Evolutionary conservation across 164 flowering plant genomes (phyloP), one percentile per base, ranked within the genome.

Genomic region (Vitis cinerea): DNA sequence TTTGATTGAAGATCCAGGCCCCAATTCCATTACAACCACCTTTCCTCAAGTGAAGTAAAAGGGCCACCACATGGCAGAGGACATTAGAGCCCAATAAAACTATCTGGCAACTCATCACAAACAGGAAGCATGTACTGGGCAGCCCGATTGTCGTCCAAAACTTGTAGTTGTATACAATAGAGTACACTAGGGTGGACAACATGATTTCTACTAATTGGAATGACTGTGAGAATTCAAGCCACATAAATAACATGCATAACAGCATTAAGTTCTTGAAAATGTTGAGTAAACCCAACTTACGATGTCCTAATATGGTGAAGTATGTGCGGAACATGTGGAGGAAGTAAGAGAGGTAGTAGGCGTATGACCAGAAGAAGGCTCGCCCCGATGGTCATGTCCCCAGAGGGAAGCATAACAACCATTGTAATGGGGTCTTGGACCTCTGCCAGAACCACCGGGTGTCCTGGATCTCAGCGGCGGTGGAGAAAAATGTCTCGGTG

Each of bases 301-400:
- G 81, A 19, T 82, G 86, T 0, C 82, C 76, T 13, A 88, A 72
- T 73, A 88, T 70, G 4, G 83, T 66, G 83, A 84, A 70, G 72
- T 85, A 64, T 11, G 93, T 80, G 0, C 91, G 81, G 50, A 78
- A 13, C 68, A 87, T 76, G 77, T 84, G 92, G 72, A 88, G 83
- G 80, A 86, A 92, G 0, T 91, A 83, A 7, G 98, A 82, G 54
- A 92, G 82, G 77, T 90, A 89, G 80, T 80, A 92, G 3, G 77
- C 61, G 77, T 92, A 89, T 0, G 97, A 90, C 97, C 97, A 92
- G 85, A 92, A 92, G 86, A 92, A 92, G 64, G 90, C 92, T 3
- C 96, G 84, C 5, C 97, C 97, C 9, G 90, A 79, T 2, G 97
- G 19, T 17, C 19, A 1, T 17, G 19, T 17, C 19, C 19, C 19